phyloP scores from a whole-genome alignment of 306 rosid species.

The Sechiopsis laciniata region DNA sequence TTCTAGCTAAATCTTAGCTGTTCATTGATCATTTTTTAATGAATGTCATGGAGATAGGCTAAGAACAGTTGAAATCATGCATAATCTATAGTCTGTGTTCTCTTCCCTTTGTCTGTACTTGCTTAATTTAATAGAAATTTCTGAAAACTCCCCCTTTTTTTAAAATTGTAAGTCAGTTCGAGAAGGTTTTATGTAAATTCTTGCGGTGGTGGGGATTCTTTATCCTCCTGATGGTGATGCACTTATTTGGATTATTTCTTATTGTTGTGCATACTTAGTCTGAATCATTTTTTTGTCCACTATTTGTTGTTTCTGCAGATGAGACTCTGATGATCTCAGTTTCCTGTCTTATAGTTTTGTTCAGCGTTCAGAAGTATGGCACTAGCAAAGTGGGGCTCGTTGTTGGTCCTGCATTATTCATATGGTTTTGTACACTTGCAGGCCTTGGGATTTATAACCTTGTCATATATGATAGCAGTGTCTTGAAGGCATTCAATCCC shows the following conservation, averaged over 20 bases:
- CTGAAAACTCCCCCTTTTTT: neutral
- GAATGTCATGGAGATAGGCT: neutral
- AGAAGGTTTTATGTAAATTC: constrained; percentile 9
- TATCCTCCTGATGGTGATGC: neutral
- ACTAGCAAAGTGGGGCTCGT: constrained; percentile 90
- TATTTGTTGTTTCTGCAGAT: constrained; percentile 46
- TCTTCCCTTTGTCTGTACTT: neutral
- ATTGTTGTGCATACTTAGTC: constrained; percentile 4
- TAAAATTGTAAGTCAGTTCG: neutral
- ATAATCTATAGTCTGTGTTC: neutral
- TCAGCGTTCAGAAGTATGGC: constrained; percentile 92
- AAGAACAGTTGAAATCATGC: neutral
- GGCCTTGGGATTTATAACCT: constrained; percentile 81
- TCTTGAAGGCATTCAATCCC: constrained; percentile 85
- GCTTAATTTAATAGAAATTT: constrained; percentile 6
- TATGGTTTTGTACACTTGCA: constrained; percentile 93
- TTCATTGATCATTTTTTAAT: neutral
- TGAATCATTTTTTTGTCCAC: neutral
- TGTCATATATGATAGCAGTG: constrained; percentile 60
- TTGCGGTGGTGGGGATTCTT: neutral
- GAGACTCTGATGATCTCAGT: constrained; percentile 85
- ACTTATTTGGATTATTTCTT: constrained; percentile 1
- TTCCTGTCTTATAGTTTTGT: constrained; percentile 69
- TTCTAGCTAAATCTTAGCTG: too few species aligned
- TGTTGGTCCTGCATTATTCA: constrained; percentile 89